Conservation (phyloP, 176 grass and related monocot species). For the Alopecurus myosuroides region DNA sequence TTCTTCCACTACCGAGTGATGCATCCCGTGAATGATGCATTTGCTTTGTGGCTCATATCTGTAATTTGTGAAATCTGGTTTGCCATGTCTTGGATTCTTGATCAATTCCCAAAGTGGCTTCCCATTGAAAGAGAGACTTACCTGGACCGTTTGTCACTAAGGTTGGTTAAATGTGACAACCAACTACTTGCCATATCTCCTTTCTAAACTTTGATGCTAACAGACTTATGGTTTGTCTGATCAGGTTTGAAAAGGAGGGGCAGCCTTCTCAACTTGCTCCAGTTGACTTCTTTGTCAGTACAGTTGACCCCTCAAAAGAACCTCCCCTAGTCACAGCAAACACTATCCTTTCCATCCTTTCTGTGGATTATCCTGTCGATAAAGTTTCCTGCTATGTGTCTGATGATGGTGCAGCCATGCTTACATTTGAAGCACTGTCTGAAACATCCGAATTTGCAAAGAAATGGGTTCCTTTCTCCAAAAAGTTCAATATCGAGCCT, state of each 20-base stretch:
- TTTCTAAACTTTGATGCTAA: slow-evolving; percentile 14
- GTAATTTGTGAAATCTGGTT: slow-evolving; percentile 99
- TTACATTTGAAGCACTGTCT: slow-evolving; percentile 85
- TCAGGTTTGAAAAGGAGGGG: slow-evolving; percentile 92
- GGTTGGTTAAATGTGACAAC: slow-evolving; percentile 48
- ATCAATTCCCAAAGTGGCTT: slow-evolving; percentile 98
- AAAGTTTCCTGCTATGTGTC: slow-evolving; percentile 97
- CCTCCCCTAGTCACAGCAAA: slow-evolving; percentile 90
- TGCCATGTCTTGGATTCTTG: slow-evolving; percentile 92
- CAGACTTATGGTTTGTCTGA: slow-evolving; percentile 11
- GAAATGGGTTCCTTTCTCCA: slow-evolving; percentile 93
- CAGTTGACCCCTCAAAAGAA: slow-evolving; percentile 86
- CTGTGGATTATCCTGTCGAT: slow-evolving; percentile 83
- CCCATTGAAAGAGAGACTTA: slow-evolving; percentile 93
- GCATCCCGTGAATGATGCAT: slow-evolving; percentile 69
- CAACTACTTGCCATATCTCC: neutral
- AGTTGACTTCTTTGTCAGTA: slow-evolving; percentile 91
- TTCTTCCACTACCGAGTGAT: slow-evolving; percentile 95
- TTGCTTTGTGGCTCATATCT: slow-evolving; percentile 90
- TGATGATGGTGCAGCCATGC: slow-evolving; percentile 97
- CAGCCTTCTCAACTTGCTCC: slow-evolving; percentile 60
- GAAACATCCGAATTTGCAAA: slow-evolving; percentile 99
- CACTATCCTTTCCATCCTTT: slow-evolving; percentile 86
- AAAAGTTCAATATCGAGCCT: slow-evolving; percentile 60
- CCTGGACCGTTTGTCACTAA: slow-evolving; percentile 80